Base-by-base conservation (phyloP, 2,329 filamentous ascomycete species). In the Arachnopeziza araneosa region DNA sequence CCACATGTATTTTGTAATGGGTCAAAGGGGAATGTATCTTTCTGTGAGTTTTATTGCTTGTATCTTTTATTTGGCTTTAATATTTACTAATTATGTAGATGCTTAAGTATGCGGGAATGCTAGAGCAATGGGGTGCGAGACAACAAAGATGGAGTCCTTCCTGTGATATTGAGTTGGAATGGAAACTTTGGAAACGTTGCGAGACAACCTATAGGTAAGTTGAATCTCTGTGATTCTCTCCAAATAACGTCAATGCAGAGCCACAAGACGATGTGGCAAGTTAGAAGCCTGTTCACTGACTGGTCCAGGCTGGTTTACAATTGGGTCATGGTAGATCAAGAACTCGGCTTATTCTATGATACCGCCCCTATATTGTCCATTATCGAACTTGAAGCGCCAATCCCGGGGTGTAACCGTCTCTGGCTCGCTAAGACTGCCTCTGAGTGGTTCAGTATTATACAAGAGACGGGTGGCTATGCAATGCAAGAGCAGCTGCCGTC, bases 1-100 rank as follows among this genome's bases (percentile, higher is more conserved):
- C 86, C 84, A 89, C 65, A 90, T 89, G 86, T 86, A 90, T 68
- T 88, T 89, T 64, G 83, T 86, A 50, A 88, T 89, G 85, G 86
- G 87, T 30, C 87, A 89, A 72, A 80, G 86, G 54, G 85, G 85
- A 60, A 89, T 89, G 85, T 90, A 90, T 71, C 80, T 88, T 61
- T 81, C 86, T 60, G 80, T 83, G 67, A 76, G 79, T 69, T 30
- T 10, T 23, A 26, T 19, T 57, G 21, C 26, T 26, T 23, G 17
- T 19, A 44, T 3, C 17, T 14, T 44, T 14, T 44, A 19, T 6
- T n/a, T 14, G 12, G 36, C 17, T 19, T 44, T 14, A 12, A 19
- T 14, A 44, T 44, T 8, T 44, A 44, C 36, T 44, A 19, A 44
- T 12, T 44, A 44, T 44, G 17, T 44, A 82, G 79, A 90, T 90